Evolutionary conservation across 2,329 filamentous ascomycete genomes (phyloP), one percentile per base, ranked within the genome.

Genomic region (Aspergillus texensis): DNA sequence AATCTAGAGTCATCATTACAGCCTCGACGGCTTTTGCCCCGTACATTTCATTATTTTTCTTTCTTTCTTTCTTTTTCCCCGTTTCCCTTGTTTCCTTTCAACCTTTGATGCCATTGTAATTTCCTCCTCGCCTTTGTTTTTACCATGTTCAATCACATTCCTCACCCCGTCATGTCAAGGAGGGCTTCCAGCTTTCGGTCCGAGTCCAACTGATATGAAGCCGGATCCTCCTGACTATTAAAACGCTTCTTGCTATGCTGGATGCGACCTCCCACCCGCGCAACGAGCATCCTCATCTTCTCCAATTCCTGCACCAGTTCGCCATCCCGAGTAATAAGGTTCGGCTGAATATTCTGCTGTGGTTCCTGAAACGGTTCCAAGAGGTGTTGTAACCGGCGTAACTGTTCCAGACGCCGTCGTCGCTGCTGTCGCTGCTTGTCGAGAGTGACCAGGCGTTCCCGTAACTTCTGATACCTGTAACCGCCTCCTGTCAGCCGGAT

Each of bases 321-420:
- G 12, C 82, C 81, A 68, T 86, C 83, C 57, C 78, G 78, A 39
- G 82, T 84, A 36, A 84, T 79, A 28, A 87, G 74, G 65, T 86
- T 86, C 2, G 84, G 84, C 67, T 87, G 85, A 46, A 87, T 80
- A 57, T 80, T 82, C 45, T 79, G 73, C 63, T 80, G 79, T 0
- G 85, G 82, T 30, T 82, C 74, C 34, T 79, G 72, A 60, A 85
- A 85, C 1, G 84, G 84, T 62, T 81, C 78, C 5, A 87, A 72
- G 34, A 86, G 72, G 24, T 68, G 70, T 45, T 80, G 75, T 11
- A 87, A 70, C 30, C 80, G 79, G 41, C 77, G 78, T 45, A 84
- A 80, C 58, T 82, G 81, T 59, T 77, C 79, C 14, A 86, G 74
- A 55, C 81, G 81, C 60, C 77, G 76, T 64, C 81, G 78, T 58